A percentile compares a stretch with the other conserved stretches of the same genome.
phyloP scores from a whole-genome alignment of 176 grass and related monocot genomes.

The Elaeis guineensis region DNA sequence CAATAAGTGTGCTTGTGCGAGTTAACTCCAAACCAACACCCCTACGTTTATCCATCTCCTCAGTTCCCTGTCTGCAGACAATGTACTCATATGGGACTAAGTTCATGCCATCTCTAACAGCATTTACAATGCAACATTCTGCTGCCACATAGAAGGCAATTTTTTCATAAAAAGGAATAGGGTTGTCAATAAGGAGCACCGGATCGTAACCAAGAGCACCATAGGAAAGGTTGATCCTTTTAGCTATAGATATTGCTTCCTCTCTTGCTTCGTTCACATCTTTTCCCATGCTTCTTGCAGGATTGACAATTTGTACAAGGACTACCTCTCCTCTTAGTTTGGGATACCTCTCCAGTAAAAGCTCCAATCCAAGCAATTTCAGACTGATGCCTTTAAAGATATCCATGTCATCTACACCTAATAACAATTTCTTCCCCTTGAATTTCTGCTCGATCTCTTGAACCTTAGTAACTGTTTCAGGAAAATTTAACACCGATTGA shows the following conservation, averaged over 20 bases:
- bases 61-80: conserved; percentile 66
- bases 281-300: conserved; percentile 68
- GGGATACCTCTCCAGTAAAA: conserved; percentile 60
- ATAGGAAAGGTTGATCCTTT: conserved; percentile 57
- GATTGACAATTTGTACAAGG: conserved; percentile 82
- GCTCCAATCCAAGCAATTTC: conserved; percentile 61
- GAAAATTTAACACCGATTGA: conserved; percentile 59
- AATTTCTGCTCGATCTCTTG: conserved; percentile 64
- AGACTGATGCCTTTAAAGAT: conserved; percentile 93
- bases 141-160: conserved; percentile 72
- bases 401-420: conserved; percentile 84
- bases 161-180: conserved; percentile 61
- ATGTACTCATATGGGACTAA: conserved; percentile 76
- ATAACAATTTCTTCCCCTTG: conserved; percentile 56
- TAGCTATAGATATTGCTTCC: conserved; percentile 39
- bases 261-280: conserved; percentile 64
- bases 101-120: conserved; percentile 86
- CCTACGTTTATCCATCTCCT: conserved; percentile 40
- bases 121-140: conserved; percentile 83
- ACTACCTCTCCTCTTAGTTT: conserved; percentile 57
- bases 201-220: conserved; percentile 50
- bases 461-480: conserved; percentile 50
- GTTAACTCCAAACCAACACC: conserved; percentile 15
- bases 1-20: conserved; percentile 62
- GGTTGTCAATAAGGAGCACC: conserved; percentile 60